Conservation (phyloP, 257 asterid species). For the Plantago major region DNA sequence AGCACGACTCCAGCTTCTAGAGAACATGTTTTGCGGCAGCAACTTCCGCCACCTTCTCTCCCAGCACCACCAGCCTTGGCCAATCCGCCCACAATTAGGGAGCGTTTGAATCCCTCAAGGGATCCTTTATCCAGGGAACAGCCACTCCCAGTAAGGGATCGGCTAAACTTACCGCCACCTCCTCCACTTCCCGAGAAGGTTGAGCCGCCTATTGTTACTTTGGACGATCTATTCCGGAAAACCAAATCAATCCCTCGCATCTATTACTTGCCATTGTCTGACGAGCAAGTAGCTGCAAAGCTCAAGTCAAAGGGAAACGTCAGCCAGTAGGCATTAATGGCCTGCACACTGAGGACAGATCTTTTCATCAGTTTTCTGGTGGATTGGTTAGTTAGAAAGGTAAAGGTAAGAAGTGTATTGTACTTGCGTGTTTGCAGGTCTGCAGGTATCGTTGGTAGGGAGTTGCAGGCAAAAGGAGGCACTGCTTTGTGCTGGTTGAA, state of each 20-base stretch:
- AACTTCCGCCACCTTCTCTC: slow-evolving; percentile 40
- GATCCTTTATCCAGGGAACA: slow-evolving; percentile 40
- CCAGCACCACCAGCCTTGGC: slow-evolving; percentile 41
- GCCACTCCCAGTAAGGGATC: slow-evolving; percentile 48
- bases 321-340: slow-evolving; percentile 42
- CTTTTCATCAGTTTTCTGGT: slow-evolving; percentile 40
- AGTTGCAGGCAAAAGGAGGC: slow-evolving; percentile 31
- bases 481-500: slow-evolving; percentile 54
- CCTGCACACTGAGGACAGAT: slow-evolving; percentile 22
- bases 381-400: slow-evolving; percentile 39
- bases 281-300: slow-evolving; percentile 69
- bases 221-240: slow-evolving; percentile 82
- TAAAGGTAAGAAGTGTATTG: slow-evolving; percentile 55
- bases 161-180: slow-evolving; percentile 65
- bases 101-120: slow-evolving; percentile 34
- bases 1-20: slow-evolving; percentile 32
- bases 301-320: slow-evolving; percentile 50
- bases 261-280: slow-evolving; percentile 76
- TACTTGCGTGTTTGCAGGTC: slow-evolving; percentile 86
- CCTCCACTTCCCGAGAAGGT: slow-evolving; percentile 69
- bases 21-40: slow-evolving; percentile 44
- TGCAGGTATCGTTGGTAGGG: slow-evolving; percentile 70
- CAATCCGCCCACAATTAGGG: slow-evolving; percentile 39
- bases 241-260: slow-evolving; percentile 78
- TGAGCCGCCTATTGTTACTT: slow-evolving; percentile 76